These are phyloP conservation scores for Talaromyces adpressus DNA, from an alignment of 495 filamentous ascomycete genomes.

Conservation along the genomic window DNA sequence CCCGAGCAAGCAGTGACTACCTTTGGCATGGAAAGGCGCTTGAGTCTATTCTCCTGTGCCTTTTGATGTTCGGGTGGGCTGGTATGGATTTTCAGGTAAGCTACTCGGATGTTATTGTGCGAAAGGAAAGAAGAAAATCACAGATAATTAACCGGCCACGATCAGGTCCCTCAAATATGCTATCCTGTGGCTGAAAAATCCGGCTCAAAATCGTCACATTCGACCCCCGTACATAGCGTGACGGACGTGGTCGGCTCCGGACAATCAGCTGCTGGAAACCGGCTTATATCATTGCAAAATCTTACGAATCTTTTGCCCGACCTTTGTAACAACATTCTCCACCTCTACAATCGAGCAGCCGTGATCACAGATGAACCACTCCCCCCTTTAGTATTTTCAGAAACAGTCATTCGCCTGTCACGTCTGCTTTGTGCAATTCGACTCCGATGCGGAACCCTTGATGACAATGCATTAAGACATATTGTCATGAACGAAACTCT, in stretches of 20 bases:
- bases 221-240: constrained; percentile 23
- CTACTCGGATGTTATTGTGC: constrained; percentile 11
- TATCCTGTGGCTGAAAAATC: constrained; percentile 52
- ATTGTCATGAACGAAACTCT: constrained; percentile 54
- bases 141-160: not conserved
- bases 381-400: constrained; percentile 73
- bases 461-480: constrained; percentile 58
- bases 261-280: constrained; percentile 36
- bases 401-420: constrained; percentile 73
- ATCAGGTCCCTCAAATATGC: constrained; percentile 55
- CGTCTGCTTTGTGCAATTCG: constrained; percentile 67
- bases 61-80: constrained; percentile 79
- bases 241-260: constrained; percentile 36
- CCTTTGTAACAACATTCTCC: constrained; percentile 73
- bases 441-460: constrained; percentile 58
- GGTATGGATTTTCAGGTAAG: constrained; percentile 77
- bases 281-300: constrained; percentile 53
- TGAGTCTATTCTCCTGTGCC: constrained; percentile 73
- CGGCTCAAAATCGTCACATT: constrained; percentile 30
- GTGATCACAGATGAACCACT: constrained; percentile 73
- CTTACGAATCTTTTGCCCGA: constrained; percentile 61
- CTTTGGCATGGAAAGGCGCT: constrained; percentile 95
- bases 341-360: constrained; percentile 68
- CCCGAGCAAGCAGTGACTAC: constrained; percentile 79
- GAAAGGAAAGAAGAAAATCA: not conserved